Evolutionary conservation across 352 stramenopile species (phyloP).

Genomic region (Aphanomyces astaci): DNA sequence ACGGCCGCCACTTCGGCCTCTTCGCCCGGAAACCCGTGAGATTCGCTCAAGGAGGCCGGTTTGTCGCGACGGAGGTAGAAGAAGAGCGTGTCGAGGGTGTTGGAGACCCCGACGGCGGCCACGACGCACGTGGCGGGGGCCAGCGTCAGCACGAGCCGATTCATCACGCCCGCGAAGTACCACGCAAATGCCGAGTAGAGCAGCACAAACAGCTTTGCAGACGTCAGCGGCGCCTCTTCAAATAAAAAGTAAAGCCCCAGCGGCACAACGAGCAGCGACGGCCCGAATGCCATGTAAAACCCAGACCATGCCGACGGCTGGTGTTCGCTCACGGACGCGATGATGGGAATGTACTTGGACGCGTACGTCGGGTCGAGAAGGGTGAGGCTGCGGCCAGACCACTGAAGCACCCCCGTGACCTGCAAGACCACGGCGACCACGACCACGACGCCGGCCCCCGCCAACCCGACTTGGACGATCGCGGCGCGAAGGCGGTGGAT

Average conservation of each 20-base stretch:
- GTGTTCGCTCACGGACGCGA: slow-evolving; percentile 91
- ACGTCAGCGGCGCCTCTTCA: slow-evolving; percentile 39
- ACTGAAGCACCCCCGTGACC: slow-evolving; percentile 74
- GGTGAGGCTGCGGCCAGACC: slow-evolving; percentile 87
- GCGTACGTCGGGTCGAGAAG: slow-evolving; percentile 90
- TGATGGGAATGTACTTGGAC: slow-evolving; percentile 93
- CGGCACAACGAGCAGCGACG: slow-evolving; percentile 79
- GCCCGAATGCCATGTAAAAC: slow-evolving; percentile 90
- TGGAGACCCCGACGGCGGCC: slow-evolving; percentile 73
- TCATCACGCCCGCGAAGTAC: slow-evolving; percentile 92
- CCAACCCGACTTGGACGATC: slow-evolving; percentile 34
- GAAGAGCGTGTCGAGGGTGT: slow-evolving; percentile 35
- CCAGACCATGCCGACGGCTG: slow-evolving; percentile 88
- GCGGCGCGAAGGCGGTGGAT: background rate
- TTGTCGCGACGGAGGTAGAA: slow-evolving; percentile 22
- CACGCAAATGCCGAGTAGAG: slow-evolving; percentile 86
- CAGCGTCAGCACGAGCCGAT: slow-evolving; percentile 87
- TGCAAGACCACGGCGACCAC: slow-evolving; percentile 42
- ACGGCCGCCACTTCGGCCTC: slow-evolving; percentile 1
- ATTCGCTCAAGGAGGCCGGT: background rate
- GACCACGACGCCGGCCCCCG: slow-evolving; percentile 32
- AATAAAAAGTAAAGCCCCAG: slow-evolving; percentile 87
- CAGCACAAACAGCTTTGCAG: slow-evolving; percentile 85
- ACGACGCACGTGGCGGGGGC: slow-evolving; percentile 86
- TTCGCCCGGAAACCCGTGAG: slow-evolving; percentile 2